phyloP scores from a whole-genome alignment of 768 basidiomycete species.

The Serendipita sp. region DNA sequence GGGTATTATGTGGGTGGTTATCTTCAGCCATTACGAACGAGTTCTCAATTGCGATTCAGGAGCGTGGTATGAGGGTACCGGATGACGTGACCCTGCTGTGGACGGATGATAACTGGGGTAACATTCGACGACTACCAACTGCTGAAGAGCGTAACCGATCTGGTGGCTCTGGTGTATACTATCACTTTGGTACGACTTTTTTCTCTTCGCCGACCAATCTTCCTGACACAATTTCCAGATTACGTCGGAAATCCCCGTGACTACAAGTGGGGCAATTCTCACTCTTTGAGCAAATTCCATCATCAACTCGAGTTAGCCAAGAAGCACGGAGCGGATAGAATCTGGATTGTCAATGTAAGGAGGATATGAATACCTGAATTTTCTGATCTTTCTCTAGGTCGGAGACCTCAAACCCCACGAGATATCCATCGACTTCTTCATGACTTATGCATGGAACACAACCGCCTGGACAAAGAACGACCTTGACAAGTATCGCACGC shows the following conservation, averaged over 20 bases:
- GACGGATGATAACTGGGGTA: conserved; percentile 68
- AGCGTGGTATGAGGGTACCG: conserved; percentile 38
- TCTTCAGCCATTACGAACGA: neutral
- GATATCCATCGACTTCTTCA: conserved; percentile 53
- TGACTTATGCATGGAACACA: conserved; percentile 45
- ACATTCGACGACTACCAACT: conserved; percentile 46
- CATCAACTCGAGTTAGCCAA: conserved; percentile 66
- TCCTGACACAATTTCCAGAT: neutral
- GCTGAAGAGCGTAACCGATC: conserved; percentile 39
- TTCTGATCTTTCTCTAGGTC: conserved; percentile 21
- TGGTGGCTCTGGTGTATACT: conserved; percentile 59
- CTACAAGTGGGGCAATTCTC: neutral
- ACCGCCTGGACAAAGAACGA: conserved; percentile 31
- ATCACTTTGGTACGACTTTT: conserved; percentile 29
- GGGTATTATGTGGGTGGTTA: conserved; percentile 31
- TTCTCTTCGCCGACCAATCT: too few relatives aligned
- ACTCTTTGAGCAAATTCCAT: conserved; percentile 22
- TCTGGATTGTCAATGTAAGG: conserved; percentile 1
- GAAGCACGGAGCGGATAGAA: conserved; percentile 13
- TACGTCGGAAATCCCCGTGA: neutral
- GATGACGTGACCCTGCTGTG: conserved; percentile 56
- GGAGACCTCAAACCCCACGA: conserved; percentile 66
- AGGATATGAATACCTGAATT: neutral
- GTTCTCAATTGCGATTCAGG: conserved; percentile 20
- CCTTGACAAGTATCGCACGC: conserved; percentile 33